phyloP scores from a whole-genome alignment of 352 stramenopile species.

The Globisporangium echinulatum region DNA sequence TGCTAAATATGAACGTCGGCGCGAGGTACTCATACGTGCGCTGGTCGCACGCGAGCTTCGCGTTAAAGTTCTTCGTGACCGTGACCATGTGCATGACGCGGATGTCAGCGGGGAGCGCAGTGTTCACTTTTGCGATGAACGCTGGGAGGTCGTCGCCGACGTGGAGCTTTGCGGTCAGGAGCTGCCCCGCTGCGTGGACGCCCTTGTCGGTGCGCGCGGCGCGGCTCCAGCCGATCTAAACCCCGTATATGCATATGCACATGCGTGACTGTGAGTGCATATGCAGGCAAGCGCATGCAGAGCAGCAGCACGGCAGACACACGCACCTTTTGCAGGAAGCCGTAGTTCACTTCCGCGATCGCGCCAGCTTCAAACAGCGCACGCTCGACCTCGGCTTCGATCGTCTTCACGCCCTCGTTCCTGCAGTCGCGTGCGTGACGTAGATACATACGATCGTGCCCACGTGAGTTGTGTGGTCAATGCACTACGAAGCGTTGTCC shows the following conservation, averaged over 20 bases:
- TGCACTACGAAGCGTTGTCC: too few relatives aligned
- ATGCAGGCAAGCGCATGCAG: too few relatives aligned
- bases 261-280: neutral
- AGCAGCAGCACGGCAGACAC: too few relatives aligned
- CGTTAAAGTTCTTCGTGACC: conserved; percentile 90
- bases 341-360: conserved; percentile 87
- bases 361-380: conserved; percentile 82
- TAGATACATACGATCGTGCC: neutral
- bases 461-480: neutral
- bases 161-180: conserved; percentile 84
- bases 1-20: conserved; percentile 84
- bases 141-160: conserved; percentile 59
- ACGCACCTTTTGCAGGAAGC: conserved; percentile 77
- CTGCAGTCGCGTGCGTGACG: conserved; percentile 13
- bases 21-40: conserved; percentile 89
- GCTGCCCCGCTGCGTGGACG: conserved; percentile 82
- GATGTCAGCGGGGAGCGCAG: conserved; percentile 69
- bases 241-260: neutral
- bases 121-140: conserved; percentile 74
- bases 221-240: conserved; percentile 81
- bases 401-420: conserved; percentile 85
- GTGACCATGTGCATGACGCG: conserved; percentile 76
- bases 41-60: conserved; percentile 85
- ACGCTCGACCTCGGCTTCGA: conserved; percentile 87
- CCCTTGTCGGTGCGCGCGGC: conserved; percentile 89